A percentile compares a stretch with the other conserved stretches of the same genome.
phyloP scores from a whole-genome alignment of 2,329 filamentous ascomycete genomes.

The Penicillium sp. region DNA sequence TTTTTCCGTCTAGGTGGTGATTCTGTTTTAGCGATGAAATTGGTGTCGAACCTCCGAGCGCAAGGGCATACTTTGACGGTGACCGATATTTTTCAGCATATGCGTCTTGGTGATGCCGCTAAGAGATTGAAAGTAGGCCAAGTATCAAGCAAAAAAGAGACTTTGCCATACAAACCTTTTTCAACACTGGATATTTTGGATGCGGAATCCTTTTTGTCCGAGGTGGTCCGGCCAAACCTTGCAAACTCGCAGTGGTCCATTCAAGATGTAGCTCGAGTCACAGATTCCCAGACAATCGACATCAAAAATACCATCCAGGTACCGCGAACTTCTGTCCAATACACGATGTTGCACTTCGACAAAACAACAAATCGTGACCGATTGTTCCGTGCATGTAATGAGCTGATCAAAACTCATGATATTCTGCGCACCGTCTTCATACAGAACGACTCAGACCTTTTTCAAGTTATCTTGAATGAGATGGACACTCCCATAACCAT shows the following conservation, averaged over 20 bases:
- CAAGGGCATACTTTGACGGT: constrained; percentile 45
- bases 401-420: constrained; percentile 56
- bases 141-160: constrained; percentile 21
- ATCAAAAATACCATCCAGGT: constrained; percentile 55
- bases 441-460: constrained; percentile 44
- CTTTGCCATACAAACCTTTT: background rate
- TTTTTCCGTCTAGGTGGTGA: constrained; percentile 61
- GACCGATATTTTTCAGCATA: constrained; percentile 47
- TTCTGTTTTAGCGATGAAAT: constrained; percentile 57
- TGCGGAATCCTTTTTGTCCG: constrained; percentile 37
- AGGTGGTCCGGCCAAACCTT: constrained; percentile 48
- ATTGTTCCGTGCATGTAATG: constrained; percentile 37
- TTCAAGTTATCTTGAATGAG: constrained; percentile 53
- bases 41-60: constrained; percentile 45
- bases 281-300: constrained; percentile 57
- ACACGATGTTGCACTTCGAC: constrained; percentile 33
- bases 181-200: background rate
- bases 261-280: constrained; percentile 54
- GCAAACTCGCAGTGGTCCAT: constrained; percentile 47
- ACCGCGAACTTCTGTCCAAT: constrained; percentile 49
- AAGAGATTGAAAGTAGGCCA: constrained; percentile 42
- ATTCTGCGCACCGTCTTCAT: constrained; percentile 63
- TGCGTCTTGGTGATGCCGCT: constrained; percentile 51
- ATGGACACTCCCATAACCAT: constrained; percentile 35
- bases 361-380: constrained; percentile 43